Evolutionary conservation across 331 rosid species (phyloP), one percentile per base, ranked within the genome.

Genomic region (Prunus yedoensis): DNA sequence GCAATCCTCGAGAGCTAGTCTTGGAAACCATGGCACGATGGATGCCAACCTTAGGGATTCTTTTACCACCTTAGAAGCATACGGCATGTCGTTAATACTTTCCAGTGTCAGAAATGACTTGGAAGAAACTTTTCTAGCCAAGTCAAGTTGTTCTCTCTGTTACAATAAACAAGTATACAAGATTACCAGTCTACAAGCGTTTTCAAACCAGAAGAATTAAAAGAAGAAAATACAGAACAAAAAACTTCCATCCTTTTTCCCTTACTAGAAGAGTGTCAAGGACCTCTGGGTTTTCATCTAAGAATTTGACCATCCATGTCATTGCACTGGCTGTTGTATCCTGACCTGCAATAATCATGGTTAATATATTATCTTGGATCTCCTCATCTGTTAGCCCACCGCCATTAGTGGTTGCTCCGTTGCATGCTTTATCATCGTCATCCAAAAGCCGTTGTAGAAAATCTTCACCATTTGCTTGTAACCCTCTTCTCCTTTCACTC

Each of bases 271-370:
- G 85, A 17, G 56, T 71, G 45, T 82, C 63, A 61, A 86, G 90
- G 53, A 89, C 95, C 11, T 83, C 80, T 16, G 68, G 87, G 74
- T 89, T 94, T 78, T 91, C 98, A 51, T 85, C 89, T 68, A 94
- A 80, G 86, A 79, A 91, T 80, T 94, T 91, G 46, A 94, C 84
- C 96, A 91, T 92, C 99, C 99, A 91, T 45, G 96, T 88, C 50
- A 91, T 84, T 73, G 99, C 97, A 77, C 85, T 91, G 23, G 96
- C 93, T 23, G 91, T 90, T 0, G 97, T 94, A 86, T 94, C 97
- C 68, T 91, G 96, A 61, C 97, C 96, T 23, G 97, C 98, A 79
- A 91, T 90, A 5, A 94, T 80, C 96, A 91, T 87, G 20, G 98
- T 91, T 75, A 91, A 79, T 58, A 90, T 89, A 25, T 94, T 94